Base-by-base conservation (phyloP, 148 eudicot species). In the Mesembryanthemum crystallinum region DNA sequence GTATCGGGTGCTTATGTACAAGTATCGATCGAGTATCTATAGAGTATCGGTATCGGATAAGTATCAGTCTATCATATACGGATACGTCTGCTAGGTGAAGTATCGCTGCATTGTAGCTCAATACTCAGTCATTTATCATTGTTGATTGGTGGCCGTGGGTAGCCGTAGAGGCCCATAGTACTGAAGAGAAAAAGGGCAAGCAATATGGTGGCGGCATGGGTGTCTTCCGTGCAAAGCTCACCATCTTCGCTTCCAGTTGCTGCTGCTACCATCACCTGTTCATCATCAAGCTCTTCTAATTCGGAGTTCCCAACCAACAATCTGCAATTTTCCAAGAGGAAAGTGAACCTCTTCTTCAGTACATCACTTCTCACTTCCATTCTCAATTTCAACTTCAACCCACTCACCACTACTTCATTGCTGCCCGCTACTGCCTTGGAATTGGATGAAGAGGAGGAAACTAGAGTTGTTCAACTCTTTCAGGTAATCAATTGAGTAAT, bases 401-500 rank as follows among this genome's bases (percentile, higher is more conserved):
- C 73, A 32, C 27, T 59, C 10, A 18, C 72, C 69, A 5, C 35
- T 72, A 20, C 57, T 27, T 65, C 57, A 64, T 45, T 73, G 24
- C 75, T 64, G 28, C 84, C 89, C 69, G 69, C 83, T 77, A 84
- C 84, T 82, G 90, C 96, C 72, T 76, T 39, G 33, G 86, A 85
- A 71, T 60, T 84, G 6, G 96, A 89, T 35, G 91, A 88, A 32
- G 83, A 76, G 49, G 92, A 88, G 39, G 98, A 92, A 78, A 73
- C 76, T 69, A 80, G 86, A 13, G 73, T 90, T 30, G 88, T 89
- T 68, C 85, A 59, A 51, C 82, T 89, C 75, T 92, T 92, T 76
- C 82, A 90, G 93, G 98, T 92, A 67, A 24, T 14, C 52, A 62
- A 29, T 76, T n/a, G 8, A 45, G 21, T 10, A 51, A 60, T 42